These are phyloP conservation scores for Trametes meyenii DNA, from an alignment of 768 basidiomycete genomes.

Conservation along the genomic window DNA sequence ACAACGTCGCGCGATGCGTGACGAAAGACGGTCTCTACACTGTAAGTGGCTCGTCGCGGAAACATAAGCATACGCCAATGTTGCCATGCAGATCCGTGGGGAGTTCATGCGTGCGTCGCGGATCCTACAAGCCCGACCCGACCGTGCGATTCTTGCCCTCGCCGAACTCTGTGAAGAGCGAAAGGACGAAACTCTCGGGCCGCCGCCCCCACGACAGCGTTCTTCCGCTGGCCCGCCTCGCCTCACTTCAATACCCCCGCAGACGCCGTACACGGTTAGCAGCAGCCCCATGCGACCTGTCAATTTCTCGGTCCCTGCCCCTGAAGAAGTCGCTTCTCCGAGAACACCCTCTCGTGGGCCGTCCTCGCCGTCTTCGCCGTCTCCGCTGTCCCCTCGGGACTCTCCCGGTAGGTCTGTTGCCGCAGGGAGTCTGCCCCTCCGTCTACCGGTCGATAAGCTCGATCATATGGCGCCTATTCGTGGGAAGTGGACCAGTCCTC, in stretches of 20 bases:
- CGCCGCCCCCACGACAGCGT: slow-evolving; percentile 50
- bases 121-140: slow-evolving; percentile 78
- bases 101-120: slow-evolving; percentile 97
- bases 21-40: slow-evolving; percentile 96
- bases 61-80: neutral
- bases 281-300: slow-evolving; percentile 61
- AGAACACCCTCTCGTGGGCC: slow-evolving; percentile 27
- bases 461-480: slow-evolving; percentile 80
- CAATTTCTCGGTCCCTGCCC: slow-evolving; percentile 31
- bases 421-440: slow-evolving; percentile 37
- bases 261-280: slow-evolving; percentile 71
- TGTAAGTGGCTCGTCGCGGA: slow-evolving; percentile 45
- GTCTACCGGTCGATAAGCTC: slow-evolving; percentile 50
- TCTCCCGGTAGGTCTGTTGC: slow-evolving; percentile 8
- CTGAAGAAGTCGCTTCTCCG: slow-evolving; percentile 56
- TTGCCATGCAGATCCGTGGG: slow-evolving; percentile 77
- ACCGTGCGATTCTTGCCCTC: slow-evolving; percentile 78
- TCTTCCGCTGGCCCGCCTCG: slow-evolving; percentile 49
- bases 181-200: slow-evolving; percentile 62
- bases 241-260: slow-evolving; percentile 54
- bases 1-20: slow-evolving; percentile 95
- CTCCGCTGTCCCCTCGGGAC: slow-evolving; percentile 15
- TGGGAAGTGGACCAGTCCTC: slow-evolving; percentile 84
- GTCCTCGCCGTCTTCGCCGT: slow-evolving; percentile 20
- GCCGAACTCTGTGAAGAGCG: slow-evolving; percentile 93